Conservation (phyloP, 371 early-diverging fungal genomes). For the Rhizopus arrhizus region DNA sequence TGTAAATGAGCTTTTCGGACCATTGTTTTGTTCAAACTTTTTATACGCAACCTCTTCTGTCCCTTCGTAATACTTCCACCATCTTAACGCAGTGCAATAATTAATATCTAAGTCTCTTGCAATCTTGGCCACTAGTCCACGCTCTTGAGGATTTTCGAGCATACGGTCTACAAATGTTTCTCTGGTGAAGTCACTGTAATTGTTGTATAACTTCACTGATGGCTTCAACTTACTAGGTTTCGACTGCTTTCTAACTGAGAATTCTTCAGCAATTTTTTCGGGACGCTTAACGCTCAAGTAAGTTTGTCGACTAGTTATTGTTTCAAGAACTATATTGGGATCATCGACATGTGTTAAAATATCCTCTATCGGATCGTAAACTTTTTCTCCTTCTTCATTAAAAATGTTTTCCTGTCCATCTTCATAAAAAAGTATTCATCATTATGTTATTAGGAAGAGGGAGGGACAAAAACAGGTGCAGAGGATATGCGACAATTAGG, state of each 20-base stretch:
- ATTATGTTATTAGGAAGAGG: constrained; percentile 15
- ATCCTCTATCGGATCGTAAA: constrained; percentile 16
- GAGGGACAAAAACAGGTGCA: constrained; percentile 13
- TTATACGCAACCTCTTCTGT: constrained; percentile 11
- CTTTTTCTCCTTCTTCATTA: constrained; percentile 16
- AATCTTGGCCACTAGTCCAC: constrained; percentile 18
- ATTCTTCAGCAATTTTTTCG: constrained; percentile 13
- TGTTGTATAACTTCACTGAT: constrained; percentile 19
- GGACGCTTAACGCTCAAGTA: constrained; percentile 25
- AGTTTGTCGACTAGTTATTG: constrained; percentile 19
- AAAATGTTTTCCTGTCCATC: constrained; percentile 12
- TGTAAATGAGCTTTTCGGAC: constrained; percentile 17
- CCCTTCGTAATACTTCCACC: constrained; percentile 13
- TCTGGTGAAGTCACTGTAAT: constrained; percentile 18
- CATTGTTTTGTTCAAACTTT: constrained; percentile 12
- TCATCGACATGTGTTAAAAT: constrained; percentile 12
- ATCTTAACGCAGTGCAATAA: constrained; percentile 19
- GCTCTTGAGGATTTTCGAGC: constrained; percentile 14
- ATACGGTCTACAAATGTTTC: constrained; percentile 18
- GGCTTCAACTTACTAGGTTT: constrained; percentile 19
- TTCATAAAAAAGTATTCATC: constrained; percentile 10
- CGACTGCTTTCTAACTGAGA: constrained; percentile 21
- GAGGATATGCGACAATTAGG: too few relatives aligned
- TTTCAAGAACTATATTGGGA: constrained; percentile 19
- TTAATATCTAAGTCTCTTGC: constrained; percentile 19